These are phyloP conservation scores for Fusarium illudens DNA, from an alignment of 2,329 filamentous ascomycete species.

Conservation along the genomic window DNA sequence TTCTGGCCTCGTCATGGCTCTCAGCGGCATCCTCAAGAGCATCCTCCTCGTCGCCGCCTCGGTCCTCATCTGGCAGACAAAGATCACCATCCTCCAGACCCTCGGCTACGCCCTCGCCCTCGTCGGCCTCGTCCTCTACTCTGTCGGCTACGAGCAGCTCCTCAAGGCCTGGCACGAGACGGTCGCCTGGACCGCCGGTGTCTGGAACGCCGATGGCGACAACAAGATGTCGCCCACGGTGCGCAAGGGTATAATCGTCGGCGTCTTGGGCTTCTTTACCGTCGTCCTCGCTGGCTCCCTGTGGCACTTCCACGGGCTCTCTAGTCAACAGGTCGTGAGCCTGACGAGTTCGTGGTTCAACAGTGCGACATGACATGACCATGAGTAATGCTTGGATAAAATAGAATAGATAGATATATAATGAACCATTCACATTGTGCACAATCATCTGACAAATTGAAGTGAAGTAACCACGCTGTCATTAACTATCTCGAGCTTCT, in stretches of 20 bases:
- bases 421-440: slow-evolving; percentile 22
- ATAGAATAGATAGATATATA: slow-evolving; percentile 26
- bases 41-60: slow-evolving; percentile 82
- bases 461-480: not conserved
- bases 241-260: slow-evolving; percentile 35
- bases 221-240: slow-evolving; percentile 33
- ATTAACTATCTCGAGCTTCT: not conserved
- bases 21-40: slow-evolving; percentile 88
- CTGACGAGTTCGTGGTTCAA: slow-evolving; percentile 35
- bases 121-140: slow-evolving; percentile 60
- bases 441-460: not conserved
- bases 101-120: slow-evolving; percentile 80
- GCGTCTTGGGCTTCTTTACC: slow-evolving; percentile 39
- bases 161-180: slow-evolving; percentile 34
- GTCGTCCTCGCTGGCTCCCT: slow-evolving; percentile 41
- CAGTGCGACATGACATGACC: slow-evolving; percentile 25
- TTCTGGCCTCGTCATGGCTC: slow-evolving; percentile 83
- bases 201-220: slow-evolving; percentile 35
- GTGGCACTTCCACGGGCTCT: slow-evolving; percentile 36
- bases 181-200: slow-evolving; percentile 35
- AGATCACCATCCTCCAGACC: slow-evolving; percentile 74
- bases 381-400: slow-evolving; percentile 21
- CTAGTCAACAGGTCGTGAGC: slow-evolving; percentile 23
- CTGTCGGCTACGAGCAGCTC: slow-evolving; percentile 51
- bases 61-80: slow-evolving; percentile 80